These are phyloP conservation scores for Lasiodiplodia theobromae DNA, from an alignment of 2,329 filamentous ascomycete species.

Conservation along the genomic window DNA sequence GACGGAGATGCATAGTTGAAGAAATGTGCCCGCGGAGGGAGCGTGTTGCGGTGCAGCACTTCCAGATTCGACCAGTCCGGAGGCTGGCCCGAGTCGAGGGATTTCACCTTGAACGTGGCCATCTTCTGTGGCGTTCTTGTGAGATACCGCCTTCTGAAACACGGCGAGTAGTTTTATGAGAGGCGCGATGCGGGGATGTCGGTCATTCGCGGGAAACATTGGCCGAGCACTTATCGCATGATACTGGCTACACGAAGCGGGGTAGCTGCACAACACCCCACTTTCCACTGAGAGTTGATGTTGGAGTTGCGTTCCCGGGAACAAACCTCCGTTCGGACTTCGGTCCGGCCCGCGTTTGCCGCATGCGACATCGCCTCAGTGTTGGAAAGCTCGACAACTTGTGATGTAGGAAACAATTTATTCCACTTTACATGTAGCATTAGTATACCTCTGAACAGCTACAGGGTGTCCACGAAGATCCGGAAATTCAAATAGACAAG, in stretches of 20 bases:
- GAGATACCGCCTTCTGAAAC: neutral
- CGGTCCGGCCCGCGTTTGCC: no score
- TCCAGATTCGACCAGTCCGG: constrained; percentile 69
- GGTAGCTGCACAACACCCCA: constrained; percentile 2
- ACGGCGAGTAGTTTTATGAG: neutral
- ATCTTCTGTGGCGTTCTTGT: neutral
- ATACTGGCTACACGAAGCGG: neutral
- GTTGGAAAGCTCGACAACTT: no score
- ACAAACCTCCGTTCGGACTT: no score
- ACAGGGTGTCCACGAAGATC: no score
- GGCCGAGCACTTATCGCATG: neutral
- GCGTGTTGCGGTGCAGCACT: constrained; percentile 66
- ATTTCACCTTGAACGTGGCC: neutral
- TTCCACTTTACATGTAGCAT: no score
- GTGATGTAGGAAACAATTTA: no score
- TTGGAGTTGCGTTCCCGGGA: no score
- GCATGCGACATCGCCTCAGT: no score
- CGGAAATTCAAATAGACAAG: no score
- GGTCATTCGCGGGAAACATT: neutral
- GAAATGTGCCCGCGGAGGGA: constrained; percentile 65
- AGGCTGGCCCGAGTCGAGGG: neutral
- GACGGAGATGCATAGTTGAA: constrained; percentile 59
- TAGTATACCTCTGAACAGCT: no score
- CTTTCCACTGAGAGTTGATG: neutral
- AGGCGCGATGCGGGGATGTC: neutral